phyloP scores from a whole-genome alignment of 1,139 yeast genomes.

The Chernovozyma aurita region DNA sequence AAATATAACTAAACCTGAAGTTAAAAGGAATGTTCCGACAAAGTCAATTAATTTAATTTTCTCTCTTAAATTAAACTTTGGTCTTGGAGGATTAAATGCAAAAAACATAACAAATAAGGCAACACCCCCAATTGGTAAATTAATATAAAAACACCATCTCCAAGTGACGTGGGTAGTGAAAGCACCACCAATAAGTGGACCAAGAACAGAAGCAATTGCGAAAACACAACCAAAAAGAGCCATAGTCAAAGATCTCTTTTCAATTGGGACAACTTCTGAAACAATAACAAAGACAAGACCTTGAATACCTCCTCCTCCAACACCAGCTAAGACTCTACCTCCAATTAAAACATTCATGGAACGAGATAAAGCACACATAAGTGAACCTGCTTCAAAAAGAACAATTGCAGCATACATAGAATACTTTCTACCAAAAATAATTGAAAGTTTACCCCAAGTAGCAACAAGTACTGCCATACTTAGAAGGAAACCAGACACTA shows the following conservation, averaged over 20 bases:
- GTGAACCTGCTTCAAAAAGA: conserved; percentile 25
- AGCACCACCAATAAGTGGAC: conserved; percentile 24
- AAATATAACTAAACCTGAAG: conserved; percentile 39
- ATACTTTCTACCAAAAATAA: conserved; percentile 19
- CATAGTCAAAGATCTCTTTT: conserved; percentile 21
- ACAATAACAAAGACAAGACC: conserved; percentile 23
- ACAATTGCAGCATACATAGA: conserved; percentile 18
- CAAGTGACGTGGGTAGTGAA: conserved; percentile 18
- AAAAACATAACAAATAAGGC: conserved; percentile 23
- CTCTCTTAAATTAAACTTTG: conserved; percentile 11
- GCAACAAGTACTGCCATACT: conserved; percentile 32
- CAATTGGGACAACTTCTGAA: conserved; percentile 26
- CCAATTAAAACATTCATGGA: conserved; percentile 35
- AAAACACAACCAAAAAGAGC: conserved; percentile 17
- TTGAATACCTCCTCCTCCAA: conserved; percentile 32
- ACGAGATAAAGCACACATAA: conserved; percentile 34
- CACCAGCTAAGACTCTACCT: conserved; percentile 33
- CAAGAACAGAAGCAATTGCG: conserved; percentile 21
- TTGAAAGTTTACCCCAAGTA: conserved; percentile 31
- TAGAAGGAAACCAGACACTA: conserved; percentile 24
- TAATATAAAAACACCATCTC: conserved; percentile 23
- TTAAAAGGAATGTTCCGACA: conserved; percentile 39
- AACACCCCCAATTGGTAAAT: conserved; percentile 35
- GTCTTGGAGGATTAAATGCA: conserved; percentile 32
- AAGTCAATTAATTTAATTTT: conserved; percentile 37